Evolutionary conservation across 352 stramenopile species (phyloP), one percentile per base, ranked within the genome.

Genomic region (Globisporangium carolinianum): DNA sequence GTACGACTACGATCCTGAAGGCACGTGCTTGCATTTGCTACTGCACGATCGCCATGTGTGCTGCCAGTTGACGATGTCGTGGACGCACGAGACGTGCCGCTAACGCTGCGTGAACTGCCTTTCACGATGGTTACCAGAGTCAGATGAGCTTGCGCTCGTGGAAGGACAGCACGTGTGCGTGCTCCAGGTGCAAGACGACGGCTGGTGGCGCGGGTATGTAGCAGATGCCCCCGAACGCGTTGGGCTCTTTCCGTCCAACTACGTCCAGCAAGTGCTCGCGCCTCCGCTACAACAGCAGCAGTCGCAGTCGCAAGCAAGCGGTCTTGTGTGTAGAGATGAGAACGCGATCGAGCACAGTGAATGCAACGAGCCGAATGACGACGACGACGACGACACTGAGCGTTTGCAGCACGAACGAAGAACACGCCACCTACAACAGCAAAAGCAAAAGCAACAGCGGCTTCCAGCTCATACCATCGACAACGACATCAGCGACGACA

Each of bases 181-280:
- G 9, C 32, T 83, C 17, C 65, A 54, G 4, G 65, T 85, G 36
- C 79, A 87, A 42, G 72, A 80, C 11, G 79, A 89, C 55, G 76
- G 75, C 15, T 89, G 79, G 79, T 89, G 79, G 79, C 58, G 65
- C 4, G 79, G 76, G 6, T 83, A 74, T 53, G 52, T 58, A 10
- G 56, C 74, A 4, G 54, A 71, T 5, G 58, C 51, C 2, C 68
- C 76, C 24, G 53, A 62, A 35, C 49, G 58, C 14, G 32, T 76
- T 6, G 76, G 76, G 1, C 60, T 86, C 38, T 89, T 89, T 47
- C 79, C 76, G 11, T 89, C 72, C 55, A 89, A 89, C 61, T 87
- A 89, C 58, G 79, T 87, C 11, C 67, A 79, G 45, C 64, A 72
- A 6, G 60, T 47, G 7, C 10, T 50, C 12, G 52, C 50, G 10